phyloP scores from a whole-genome alignment of 2,329 filamentous ascomycete genomes.

The Neoarthrinium moseri region DNA sequence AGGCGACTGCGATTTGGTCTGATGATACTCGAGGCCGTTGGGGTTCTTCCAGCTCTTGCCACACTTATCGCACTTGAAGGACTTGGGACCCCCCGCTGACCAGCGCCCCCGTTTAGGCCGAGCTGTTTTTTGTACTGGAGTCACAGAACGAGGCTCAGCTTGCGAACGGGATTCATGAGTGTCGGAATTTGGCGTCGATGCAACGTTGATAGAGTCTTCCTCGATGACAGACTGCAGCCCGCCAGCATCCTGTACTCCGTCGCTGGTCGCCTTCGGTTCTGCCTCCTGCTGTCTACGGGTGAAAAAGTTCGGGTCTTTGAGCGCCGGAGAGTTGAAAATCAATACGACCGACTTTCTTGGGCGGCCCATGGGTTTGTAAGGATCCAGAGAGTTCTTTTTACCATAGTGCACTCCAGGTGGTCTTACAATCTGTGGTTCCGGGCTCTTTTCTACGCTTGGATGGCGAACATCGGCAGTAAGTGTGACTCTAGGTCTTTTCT shows the following conservation, averaged over 20 bases:
- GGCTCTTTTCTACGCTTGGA: background rate
- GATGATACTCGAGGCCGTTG: slow-evolving; percentile 57
- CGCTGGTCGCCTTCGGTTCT: background rate
- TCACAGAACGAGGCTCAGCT: background rate
- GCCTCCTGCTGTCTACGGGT: background rate
- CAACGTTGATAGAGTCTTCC: too few species aligned
- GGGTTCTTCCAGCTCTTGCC: slow-evolving; percentile 57
- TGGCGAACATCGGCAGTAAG: background rate
- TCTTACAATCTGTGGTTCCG: background rate
- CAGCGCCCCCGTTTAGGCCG: too few species aligned
- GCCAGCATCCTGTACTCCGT: background rate
- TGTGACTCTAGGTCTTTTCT: background rate
- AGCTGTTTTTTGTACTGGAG: background rate
- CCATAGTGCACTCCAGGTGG: slow-evolving; percentile 25
- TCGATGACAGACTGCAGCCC: too few species aligned
- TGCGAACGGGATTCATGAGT: background rate
- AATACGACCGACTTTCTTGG: slow-evolving; percentile 28
- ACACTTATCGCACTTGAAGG: slow-evolving; percentile 52
- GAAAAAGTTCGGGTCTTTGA: slow-evolving; percentile 22
- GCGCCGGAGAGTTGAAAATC: slow-evolving; percentile 23
- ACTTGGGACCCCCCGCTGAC: slow-evolving; percentile 15
- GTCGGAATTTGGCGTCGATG: too few species aligned
- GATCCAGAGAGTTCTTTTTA: slow-evolving; percentile 24
- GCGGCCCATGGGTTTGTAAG: slow-evolving; percentile 23
- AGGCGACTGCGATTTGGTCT: slow-evolving; percentile 50